Percentiles rank a stretch among this genome's conserved stretches.
phyloP scores from a whole-genome alignment of 2,329 filamentous ascomycete species.

The Colletotrichum higginsianum region DNA sequence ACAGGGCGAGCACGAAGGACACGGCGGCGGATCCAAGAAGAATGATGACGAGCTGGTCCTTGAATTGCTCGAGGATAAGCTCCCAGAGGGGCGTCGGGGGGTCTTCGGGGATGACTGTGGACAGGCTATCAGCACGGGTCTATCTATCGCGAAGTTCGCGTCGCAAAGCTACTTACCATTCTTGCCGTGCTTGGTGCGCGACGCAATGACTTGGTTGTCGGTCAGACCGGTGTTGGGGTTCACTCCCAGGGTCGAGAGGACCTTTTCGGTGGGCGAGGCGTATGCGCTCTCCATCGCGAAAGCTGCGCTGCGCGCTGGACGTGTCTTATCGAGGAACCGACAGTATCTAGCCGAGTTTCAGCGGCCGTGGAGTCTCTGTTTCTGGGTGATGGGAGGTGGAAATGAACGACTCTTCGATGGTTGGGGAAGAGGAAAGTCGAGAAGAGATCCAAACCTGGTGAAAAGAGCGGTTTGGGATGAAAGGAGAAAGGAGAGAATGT shows the following conservation, averaged over 20 bases:
- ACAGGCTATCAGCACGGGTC: constrained; percentile 40
- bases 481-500: constrained; percentile 29
- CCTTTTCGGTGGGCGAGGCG: constrained; percentile 69
- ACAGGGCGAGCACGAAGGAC: constrained; percentile 92
- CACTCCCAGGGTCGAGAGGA: constrained; percentile 72
- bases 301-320: constrained; percentile 40
- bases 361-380: constrained; percentile 19
- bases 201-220: constrained; percentile 70
- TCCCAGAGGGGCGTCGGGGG: constrained; percentile 97
- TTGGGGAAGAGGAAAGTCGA: constrained; percentile 4
- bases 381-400: no score
- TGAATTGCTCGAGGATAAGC: constrained; percentile 98
- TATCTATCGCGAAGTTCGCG: constrained; percentile 15
- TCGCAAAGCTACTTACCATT: constrained; percentile 68
- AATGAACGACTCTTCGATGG: constrained; percentile 3
- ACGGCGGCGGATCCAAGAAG: constrained; percentile 92
- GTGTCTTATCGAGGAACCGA: constrained; percentile 37
- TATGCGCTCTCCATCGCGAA: constrained; percentile 75
- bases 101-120: constrained; percentile 80
- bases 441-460: constrained; percentile 16
- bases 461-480: constrained; percentile 20
- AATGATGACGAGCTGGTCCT: constrained; percentile 97
- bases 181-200: constrained; percentile 73
- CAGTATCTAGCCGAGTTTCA: constrained; percentile 34
- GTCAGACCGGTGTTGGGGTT: constrained; percentile 69